Percentiles rank a stretch among this genome's conserved stretches.
Conservation (phyloP, 768 basidiomycete genomes). For the Boletus rubroflammeus region DNA sequence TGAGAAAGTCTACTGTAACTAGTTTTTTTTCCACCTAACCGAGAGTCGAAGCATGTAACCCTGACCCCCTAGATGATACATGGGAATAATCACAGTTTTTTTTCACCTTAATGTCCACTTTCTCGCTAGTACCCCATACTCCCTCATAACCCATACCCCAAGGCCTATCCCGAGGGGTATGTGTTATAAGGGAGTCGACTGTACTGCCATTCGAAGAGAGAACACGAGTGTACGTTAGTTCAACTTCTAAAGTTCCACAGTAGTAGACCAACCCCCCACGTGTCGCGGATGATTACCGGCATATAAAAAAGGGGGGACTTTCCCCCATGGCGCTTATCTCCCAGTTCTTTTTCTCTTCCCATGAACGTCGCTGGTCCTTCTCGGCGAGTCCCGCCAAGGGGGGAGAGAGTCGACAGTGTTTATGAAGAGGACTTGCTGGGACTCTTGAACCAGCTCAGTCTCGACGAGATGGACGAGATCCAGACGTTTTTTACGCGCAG, state of each 20-base stretch:
- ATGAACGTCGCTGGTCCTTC: constrained; percentile 30
- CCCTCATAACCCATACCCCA: too few species aligned
- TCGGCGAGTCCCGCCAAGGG: constrained; percentile 6
- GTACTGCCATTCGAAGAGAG: too few species aligned
- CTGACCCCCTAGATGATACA: too few species aligned
- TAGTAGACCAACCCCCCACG: constrained; percentile 5
- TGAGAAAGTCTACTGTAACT: too few species aligned
- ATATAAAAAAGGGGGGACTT: constrained; percentile 4
- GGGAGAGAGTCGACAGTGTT: constrained; percentile 19
- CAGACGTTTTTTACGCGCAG: constrained; percentile 7
- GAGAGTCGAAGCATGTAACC: too few species aligned
- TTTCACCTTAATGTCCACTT: too few species aligned
- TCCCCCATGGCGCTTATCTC: not conserved
- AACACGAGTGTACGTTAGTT: not conserved
- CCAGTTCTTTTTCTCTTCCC: constrained; percentile 13
- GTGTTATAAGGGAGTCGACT: too few species aligned
- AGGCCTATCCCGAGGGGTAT: too few species aligned
- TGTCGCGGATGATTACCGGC: not conserved
- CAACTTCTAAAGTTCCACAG: not conserved
- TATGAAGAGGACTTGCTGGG: constrained; percentile 26
- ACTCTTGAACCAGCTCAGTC: constrained; percentile 19
- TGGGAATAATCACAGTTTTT: too few species aligned
- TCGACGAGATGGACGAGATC: constrained; percentile 19
- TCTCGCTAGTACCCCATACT: too few species aligned
- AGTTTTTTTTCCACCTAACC: too few species aligned